Evolutionary conservation across 1,284 basidiomycete species (phyloP), one percentile per base, ranked within the genome.

Genomic region (Tylopilus orsonianus): DNA sequence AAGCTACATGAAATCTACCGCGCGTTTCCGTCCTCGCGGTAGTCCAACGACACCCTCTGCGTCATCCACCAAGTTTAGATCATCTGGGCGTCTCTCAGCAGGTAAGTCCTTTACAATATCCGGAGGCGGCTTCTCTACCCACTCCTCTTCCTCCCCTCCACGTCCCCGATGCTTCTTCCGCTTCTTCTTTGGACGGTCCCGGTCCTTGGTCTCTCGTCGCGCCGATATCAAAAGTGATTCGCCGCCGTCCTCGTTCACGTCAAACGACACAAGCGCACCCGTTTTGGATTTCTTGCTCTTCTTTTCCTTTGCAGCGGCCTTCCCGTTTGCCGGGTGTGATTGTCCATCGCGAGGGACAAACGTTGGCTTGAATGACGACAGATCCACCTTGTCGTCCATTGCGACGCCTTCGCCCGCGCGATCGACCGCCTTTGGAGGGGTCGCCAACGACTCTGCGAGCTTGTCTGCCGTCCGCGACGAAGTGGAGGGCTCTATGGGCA

Each of bases 361-460:
- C 0, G 84, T 90, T 9, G 90, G 90, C 57, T 83, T 88, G 73
- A 92, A 93, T 0, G 81, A 79, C 30, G 72, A 68, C 14, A 80
- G 52, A 59, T 90, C 83, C 6, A 88, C 73, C 19, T 73, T 72
- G 20, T 52, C 50, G 8, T 52, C 41, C 26, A 57, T 58, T 23
- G 53, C 50, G 27, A 56, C 50, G 49, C 35, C 23, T n/a, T 40
- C 27, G 12, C 30, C 36, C 16, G 27, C 26, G 24, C 14, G 41
- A 13, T 43, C 42, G 3, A 40, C 8, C n/a, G 13, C 18, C 6
- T 32, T 22, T 3, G 36, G 22, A 24, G 27, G 30, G 2, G 16
- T 8, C 18, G 13, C 32, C 9, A 3, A 8, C 0, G 32, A 24
- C 32, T 48, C 36, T 1, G 19, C n/a, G 0, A 40, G 26, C 13